Conservation (phyloP, 805 yeast species). For the Peterozyma xylosa region DNA sequence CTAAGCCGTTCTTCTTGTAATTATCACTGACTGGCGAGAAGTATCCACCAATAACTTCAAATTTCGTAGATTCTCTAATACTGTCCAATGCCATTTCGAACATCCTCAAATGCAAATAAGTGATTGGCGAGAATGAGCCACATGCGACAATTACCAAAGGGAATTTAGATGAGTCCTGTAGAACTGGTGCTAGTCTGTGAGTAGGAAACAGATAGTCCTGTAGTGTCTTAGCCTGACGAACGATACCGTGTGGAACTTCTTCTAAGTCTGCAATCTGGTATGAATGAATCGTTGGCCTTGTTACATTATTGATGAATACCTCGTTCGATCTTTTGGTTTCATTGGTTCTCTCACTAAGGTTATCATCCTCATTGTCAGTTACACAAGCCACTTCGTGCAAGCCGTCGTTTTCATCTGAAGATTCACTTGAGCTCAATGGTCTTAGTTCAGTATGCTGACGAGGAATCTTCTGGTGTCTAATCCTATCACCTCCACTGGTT, state of each 20-base stretch:
- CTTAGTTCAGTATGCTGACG: conserved; percentile 52
- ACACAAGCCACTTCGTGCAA: conserved; percentile 6
- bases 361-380: not conserved
- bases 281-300: conserved; percentile 37
- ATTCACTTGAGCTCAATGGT: conserved; percentile 38
- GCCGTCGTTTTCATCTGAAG: conserved; percentile 22
- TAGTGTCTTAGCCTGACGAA: conserved; percentile 72
- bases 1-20: conserved; percentile 88
- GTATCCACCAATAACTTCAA: conserved; percentile 94
- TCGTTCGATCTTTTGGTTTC: conserved; percentile 6
- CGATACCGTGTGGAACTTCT: conserved; percentile 93
- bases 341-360: not conserved
- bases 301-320: not conserved
- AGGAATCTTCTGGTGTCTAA: conserved; percentile 30
- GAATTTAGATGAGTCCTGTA: conserved; percentile 67
- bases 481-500: not conserved
- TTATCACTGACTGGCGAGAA: conserved; percentile 93
- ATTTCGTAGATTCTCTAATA: conserved; percentile 82
- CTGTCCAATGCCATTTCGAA: conserved; percentile 98
- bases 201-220: conserved; percentile 76
- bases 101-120: conserved; percentile 92
- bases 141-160: conserved; percentile 96
- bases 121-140: conserved; percentile 94
- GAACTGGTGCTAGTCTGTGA: conserved; percentile 67
- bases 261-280: conserved; percentile 86